A percentile compares a stretch with the other conserved stretches of the same genome.
Evolutionary conservation across 2,329 filamentous ascomycete genomes (phyloP).

Genomic region (Thielaviopsis ethacetica): DNA sequence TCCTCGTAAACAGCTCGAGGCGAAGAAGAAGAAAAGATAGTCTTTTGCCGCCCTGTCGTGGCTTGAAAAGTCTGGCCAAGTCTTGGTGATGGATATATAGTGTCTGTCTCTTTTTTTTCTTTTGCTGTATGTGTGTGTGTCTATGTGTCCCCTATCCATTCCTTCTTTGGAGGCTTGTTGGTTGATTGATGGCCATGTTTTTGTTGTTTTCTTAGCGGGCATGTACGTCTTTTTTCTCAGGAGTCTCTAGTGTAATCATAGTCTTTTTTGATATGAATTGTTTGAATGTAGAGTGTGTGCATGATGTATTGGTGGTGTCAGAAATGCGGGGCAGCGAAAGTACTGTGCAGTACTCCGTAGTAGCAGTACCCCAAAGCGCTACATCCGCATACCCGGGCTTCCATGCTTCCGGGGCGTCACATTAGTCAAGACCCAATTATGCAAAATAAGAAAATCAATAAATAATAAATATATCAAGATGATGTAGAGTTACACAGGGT

Average conservation of each 20-base stretch:
- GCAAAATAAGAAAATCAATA: background rate
- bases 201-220: slow-evolving; percentile 1
- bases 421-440: background rate
- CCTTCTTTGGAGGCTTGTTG: slow-evolving; percentile 5
- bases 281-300: too few species aligned
- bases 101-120: too few species aligned
- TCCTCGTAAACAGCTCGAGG: background rate
- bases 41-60: background rate
- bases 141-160: too few species aligned
- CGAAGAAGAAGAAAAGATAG: background rate
- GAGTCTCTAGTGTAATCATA: slow-evolving; percentile 12
- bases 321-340: background rate
- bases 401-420: background rate
- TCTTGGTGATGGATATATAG: background rate
- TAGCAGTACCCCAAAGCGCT: too few species aligned
- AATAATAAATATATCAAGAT: too few species aligned
- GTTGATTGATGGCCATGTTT: slow-evolving; percentile 1
- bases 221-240: background rate
- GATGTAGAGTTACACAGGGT: too few species aligned
- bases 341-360: background rate
- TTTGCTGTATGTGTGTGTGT: background rate
- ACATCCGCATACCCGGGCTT: background rate
- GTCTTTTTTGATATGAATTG: background rate
- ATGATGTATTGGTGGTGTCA: background rate
- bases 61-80: background rate